A percentile compares a stretch with the other conserved stretches of the same genome.
Conservation (phyloP, 202 grass and related monocot genomes). For the Schoenoplectus triqueter region DNA sequence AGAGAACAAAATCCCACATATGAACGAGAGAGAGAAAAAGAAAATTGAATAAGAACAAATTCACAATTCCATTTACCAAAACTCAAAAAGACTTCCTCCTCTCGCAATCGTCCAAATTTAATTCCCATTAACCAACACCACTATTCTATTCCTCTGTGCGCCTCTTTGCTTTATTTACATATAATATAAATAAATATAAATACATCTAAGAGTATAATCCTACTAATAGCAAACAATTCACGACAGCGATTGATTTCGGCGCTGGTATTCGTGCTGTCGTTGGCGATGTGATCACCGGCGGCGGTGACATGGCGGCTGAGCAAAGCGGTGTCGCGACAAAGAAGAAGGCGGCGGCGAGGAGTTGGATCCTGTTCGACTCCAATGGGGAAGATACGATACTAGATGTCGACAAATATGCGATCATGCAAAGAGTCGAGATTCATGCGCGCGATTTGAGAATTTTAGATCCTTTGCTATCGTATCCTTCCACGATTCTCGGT, state of each 20-base stretch:
- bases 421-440: conserved; percentile 94
- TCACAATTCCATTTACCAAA: no score
- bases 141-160: no score
- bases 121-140: no score
- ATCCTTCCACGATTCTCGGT: conserved; percentile 92
- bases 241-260: not conserved
- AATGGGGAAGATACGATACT: conserved; percentile 69
- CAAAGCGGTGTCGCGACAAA: conserved; percentile 47
- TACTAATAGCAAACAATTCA: no score
- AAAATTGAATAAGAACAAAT: no score
- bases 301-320: conserved; percentile 42
- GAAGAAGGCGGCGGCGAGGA: conserved; percentile 53
- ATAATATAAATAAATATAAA: no score
- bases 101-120: no score
- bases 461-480: conserved; percentile 88
- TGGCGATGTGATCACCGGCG: conserved; percentile 41
- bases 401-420: conserved; percentile 90
- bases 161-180: no score
- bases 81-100: no score
- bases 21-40: no score
- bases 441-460: conserved; percentile 94
- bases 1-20: no score
- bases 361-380: conserved; percentile 83
- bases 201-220: no score
- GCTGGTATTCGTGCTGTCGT: conserved; percentile 4